Evolutionary conservation across 2,329 filamentous ascomycete species (phyloP).

Genomic region (Aureobasidium lini): DNA sequence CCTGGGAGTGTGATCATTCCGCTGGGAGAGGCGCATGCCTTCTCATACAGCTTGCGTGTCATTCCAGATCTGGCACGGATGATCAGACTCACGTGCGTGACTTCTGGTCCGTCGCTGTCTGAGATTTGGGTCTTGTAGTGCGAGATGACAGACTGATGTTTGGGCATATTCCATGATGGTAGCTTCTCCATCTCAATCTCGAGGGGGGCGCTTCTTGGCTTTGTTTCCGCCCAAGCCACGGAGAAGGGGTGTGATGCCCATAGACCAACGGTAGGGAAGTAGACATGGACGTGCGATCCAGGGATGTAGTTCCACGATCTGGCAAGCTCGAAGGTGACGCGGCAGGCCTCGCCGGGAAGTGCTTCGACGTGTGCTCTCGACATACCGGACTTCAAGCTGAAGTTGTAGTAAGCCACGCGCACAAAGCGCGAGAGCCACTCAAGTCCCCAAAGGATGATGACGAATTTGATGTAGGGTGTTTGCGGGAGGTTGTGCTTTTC

Average conservation of each 20-base stretch:
- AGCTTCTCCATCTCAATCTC: slow-evolving; percentile 30
- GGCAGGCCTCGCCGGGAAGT: slow-evolving; percentile 52
- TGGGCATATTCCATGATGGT: slow-evolving; percentile 17
- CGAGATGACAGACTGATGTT: slow-evolving; percentile 7
- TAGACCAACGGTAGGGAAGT: slow-evolving; percentile 43
- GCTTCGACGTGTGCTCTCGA: slow-evolving; percentile 51
- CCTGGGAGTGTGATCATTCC: slow-evolving; percentile 57
- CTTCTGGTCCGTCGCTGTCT: slow-evolving; percentile 19
- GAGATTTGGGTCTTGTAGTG: slow-evolving; percentile 10
- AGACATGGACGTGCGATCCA: slow-evolving; percentile 54
- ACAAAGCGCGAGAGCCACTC: slow-evolving; percentile 50
- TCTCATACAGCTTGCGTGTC: slow-evolving; percentile 62
- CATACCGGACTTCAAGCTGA: slow-evolving; percentile 40
- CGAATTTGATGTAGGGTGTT: slow-evolving; percentile 64
- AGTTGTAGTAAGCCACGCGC: slow-evolving; percentile 47
- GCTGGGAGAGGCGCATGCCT: slow-evolving; percentile 53
- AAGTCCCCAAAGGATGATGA: slow-evolving; percentile 67
- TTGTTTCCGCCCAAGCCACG: slow-evolving; percentile 39
- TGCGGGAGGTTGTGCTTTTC: slow-evolving; percentile 60
- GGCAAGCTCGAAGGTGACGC: slow-evolving; percentile 53
- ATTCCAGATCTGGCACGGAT: slow-evolving; percentile 68
- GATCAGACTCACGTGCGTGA: slow-evolving; percentile 57
- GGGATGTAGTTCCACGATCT: slow-evolving; percentile 46
- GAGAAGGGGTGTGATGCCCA: slow-evolving; percentile 44
- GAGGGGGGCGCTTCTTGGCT: slow-evolving; percentile 19